Percentiles rank a stretch among this genome's conserved stretches.
These are phyloP conservation scores for Fusarium sp. DNA, from an alignment of 2,329 filamentous ascomycete genomes.

Conservation along the genomic window DNA sequence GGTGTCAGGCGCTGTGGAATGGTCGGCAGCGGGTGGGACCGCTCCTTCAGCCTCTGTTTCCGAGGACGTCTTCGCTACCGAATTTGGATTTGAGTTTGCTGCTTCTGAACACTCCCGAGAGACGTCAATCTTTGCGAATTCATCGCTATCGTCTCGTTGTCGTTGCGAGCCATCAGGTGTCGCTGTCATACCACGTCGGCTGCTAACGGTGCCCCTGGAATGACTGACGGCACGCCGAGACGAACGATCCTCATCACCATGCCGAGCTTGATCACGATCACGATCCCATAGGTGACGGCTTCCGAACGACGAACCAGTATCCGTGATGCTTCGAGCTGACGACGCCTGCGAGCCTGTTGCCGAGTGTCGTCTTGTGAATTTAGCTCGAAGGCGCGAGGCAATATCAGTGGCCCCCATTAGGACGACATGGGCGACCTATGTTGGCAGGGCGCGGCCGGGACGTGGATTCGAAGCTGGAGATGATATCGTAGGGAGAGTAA, in stretches of 20 bases:
- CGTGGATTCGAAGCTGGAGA: conserved; percentile 17
- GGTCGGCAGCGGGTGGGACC: conserved; percentile 36
- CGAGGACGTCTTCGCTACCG: conserved; percentile 22
- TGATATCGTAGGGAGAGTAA: conserved; percentile 22
- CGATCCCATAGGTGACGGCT: conserved; percentile 42
- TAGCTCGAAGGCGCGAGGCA: conserved; percentile 58
- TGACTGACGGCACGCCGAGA: conserved; percentile 38
- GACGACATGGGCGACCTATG: conserved; percentile 30
- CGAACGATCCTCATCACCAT: conserved; percentile 25
- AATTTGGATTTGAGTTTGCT: conserved; percentile 22
- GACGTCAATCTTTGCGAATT: conserved; percentile 16
- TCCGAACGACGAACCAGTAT: conserved; percentile 34
- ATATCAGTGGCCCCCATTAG: conserved; percentile 55
- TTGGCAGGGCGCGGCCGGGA: conserved; percentile 22
- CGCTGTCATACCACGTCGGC: conserved; percentile 27
- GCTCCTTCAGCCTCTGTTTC: conserved; percentile 23
- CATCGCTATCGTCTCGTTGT: conserved; percentile 21
- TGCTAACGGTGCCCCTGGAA: conserved; percentile 36
- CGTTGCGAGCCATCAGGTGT: conserved; percentile 29
- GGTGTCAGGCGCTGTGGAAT: conserved; percentile 25
- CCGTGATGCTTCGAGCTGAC: conserved; percentile 43
- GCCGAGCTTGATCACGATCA: conserved; percentile 35
- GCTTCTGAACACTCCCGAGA: conserved; percentile 21
- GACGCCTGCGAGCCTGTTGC: conserved; percentile 50
- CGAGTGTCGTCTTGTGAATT: conserved; percentile 56